Evolutionary conservation across 768 basidiomycete species (phyloP).

Genomic region (Mrakia blollopis): DNA sequence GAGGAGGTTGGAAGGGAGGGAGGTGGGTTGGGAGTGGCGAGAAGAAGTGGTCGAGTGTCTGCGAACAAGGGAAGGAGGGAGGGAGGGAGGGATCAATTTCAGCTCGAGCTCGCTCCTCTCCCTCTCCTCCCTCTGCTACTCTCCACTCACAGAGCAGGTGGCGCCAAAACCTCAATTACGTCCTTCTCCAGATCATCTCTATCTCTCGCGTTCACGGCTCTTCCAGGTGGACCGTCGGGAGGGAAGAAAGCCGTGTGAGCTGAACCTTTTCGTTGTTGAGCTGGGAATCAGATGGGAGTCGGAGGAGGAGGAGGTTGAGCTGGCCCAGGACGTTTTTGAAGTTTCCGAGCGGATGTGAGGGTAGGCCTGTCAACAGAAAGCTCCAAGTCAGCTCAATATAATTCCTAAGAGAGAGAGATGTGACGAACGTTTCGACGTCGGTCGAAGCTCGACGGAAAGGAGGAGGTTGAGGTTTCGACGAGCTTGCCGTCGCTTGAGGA

Average conservation of each 20-base stretch:
- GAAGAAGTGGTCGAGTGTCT: not conserved
- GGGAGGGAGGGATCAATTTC: not conserved
- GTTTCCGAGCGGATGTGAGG: not conserved
- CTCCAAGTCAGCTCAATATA: not conserved
- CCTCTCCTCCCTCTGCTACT: not conserved
- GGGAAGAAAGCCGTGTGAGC: conserved; percentile 10
- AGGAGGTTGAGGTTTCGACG: not conserved
- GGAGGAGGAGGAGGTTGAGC: not conserved
- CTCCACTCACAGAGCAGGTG: not conserved
- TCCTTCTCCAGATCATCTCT: not conserved
- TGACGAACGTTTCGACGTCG: not conserved
- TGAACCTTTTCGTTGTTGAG: not conserved
- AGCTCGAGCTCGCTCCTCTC: not conserved
- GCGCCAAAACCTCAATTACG: not conserved
- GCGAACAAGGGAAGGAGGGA: not conserved
- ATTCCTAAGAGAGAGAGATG: too few species aligned
- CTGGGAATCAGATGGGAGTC: not conserved
- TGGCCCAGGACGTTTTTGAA: not conserved
- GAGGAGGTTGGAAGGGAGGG: not conserved
- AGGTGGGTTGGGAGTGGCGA: not conserved
- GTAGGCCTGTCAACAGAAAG: not conserved
- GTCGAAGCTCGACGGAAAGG: not conserved
- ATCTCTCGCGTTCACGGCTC: not conserved
- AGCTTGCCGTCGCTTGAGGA: not conserved
- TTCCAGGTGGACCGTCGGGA: not conserved